Evolutionary conservation across 805 yeast species (phyloP), one percentile per base, ranked within the genome.

Genomic region (Candida piceae): DNA sequence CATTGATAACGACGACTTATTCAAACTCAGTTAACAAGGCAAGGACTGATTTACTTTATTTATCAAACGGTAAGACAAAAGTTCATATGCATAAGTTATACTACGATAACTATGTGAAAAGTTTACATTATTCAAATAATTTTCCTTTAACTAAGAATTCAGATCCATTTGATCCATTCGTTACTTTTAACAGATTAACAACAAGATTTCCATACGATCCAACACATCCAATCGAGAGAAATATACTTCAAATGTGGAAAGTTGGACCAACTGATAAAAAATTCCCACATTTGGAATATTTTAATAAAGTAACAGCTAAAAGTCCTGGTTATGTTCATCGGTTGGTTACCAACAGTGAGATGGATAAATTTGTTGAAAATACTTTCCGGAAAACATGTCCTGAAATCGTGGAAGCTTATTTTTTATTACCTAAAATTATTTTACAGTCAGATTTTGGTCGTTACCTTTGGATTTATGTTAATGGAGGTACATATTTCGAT

Each of bases 401-500:
- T 0, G 74, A 70, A 38, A 53, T 74, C 19, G 47, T 68, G 7
- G 69, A 65, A 31, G 64, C 76, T 3, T 72, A 59, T 49, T 67
- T 69, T 36, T 41, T 49, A 11, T 50, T 74, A 36, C 80, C 80
- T 1, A 72, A 69, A 49, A 63, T 58, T n/a, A 63, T 69, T 18
- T 52, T 68, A 38, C 55, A 57, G 41, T 69, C 71, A 55, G 78
- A 74, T 46, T 73, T 74, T 41, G 66, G 72, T 53, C 54, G 78
- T 32, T 74, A 74, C 46, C 57, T 72, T 38, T 63, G 71, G 29
- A 44, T 74, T 4, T 72, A 49, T 39, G 64, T 76, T 10, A 54
- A 61, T 31, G 80, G 80, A 23, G 80, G 80, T 9, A 69, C 68
- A 2, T 74, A 72, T 41, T 64, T 74, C 5, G 80, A 74, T 45